phyloP scores from a whole-genome alignment of 805 yeast genomes.

The Tanozyma kutaoensis region DNA sequence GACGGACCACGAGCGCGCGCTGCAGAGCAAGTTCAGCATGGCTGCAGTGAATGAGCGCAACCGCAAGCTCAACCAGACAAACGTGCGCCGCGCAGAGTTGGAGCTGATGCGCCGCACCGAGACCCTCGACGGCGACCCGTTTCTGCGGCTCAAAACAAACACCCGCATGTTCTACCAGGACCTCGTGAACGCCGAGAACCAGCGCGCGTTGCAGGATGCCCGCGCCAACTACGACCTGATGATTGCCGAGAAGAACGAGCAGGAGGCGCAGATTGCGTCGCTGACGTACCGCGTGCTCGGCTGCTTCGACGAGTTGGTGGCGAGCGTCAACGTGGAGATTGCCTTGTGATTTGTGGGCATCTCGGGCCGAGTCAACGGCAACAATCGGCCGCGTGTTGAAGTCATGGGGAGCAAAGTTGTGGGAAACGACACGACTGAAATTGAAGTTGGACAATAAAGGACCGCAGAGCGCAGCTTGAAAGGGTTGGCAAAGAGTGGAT shows the following conservation, averaged over 20 bases:
- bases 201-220: constrained; percentile 44
- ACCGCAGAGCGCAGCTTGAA: too few species aligned
- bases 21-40: constrained; percentile 30
- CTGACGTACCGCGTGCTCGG: constrained; percentile 49
- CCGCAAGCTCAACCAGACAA: constrained; percentile 65
- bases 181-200: constrained; percentile 42
- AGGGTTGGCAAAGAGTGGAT: too few species aligned
- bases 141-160: constrained; percentile 77
- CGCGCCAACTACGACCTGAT: constrained; percentile 27
- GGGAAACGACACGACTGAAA: too few species aligned
- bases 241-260: constrained; percentile 27
- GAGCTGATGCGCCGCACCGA: constrained; percentile 31
- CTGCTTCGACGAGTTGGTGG: constrained; percentile 38
- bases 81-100: constrained; percentile 69
- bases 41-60: constrained; percentile 75
- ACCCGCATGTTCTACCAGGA: constrained; percentile 70
- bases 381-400: too few species aligned
- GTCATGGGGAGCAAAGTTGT: too few species aligned
- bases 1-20: constrained; percentile 14
- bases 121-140: constrained; percentile 56
- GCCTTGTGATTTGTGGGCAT: too few species aligned
- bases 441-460: too few species aligned
- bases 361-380: too few species aligned
- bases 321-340: constrained; percentile 29
- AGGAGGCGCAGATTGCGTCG: constrained; percentile 30